Evolutionary conservation across 2,329 filamentous ascomycete genomes (phyloP).

Genomic region (Ophiocordyceps sinensis): DNA sequence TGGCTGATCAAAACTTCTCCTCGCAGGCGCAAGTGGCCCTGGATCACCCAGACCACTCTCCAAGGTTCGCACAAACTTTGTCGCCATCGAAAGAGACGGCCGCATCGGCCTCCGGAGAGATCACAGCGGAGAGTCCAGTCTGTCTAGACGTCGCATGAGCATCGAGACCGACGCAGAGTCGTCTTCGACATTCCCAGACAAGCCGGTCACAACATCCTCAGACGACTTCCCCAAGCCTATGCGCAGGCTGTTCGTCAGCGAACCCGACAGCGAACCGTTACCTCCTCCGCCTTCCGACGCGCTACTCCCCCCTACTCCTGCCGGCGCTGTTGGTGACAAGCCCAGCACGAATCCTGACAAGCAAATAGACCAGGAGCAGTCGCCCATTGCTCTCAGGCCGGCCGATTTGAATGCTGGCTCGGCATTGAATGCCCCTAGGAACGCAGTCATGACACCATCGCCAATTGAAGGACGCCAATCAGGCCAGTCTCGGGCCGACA

Average conservation of each 20-base stretch:
- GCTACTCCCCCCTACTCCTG: not conserved
- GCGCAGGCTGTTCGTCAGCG: slow-evolving; percentile 15
- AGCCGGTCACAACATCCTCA: slow-evolving; percentile 13
- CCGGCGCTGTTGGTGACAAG: slow-evolving; percentile 15
- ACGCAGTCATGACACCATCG: not conserved
- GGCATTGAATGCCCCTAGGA: not conserved
- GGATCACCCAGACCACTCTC: slow-evolving; percentile 53
- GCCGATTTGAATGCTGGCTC: slow-evolving; percentile 6
- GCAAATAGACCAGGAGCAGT: slow-evolving; percentile 22
- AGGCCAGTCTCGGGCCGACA: too few relatives aligned
- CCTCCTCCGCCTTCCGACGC: slow-evolving; percentile 10
- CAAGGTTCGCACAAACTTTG: slow-evolving; percentile 61
- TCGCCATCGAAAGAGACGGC: slow-evolving; percentile 55
- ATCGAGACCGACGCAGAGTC: slow-evolving; percentile 18
- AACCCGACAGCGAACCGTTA: slow-evolving; percentile 29
- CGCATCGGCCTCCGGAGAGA: slow-evolving; percentile 35
- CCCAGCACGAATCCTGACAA: slow-evolving; percentile 26
- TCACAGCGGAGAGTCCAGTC: slow-evolving; percentile 21
- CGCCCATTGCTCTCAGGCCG: slow-evolving; percentile 15
- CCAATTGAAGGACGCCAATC: slow-evolving; percentile 6
- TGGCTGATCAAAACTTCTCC: slow-evolving; percentile 8
- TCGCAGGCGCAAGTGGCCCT: slow-evolving; percentile 18
- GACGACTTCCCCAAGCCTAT: slow-evolving; percentile 9
- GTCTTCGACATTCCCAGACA: slow-evolving; percentile 22
- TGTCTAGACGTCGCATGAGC: slow-evolving; percentile 21